Evolutionary conservation across 495 filamentous ascomycete genomes (phyloP), one percentile per base, ranked within the genome.

Genomic region (Bombardia bombarda): DNA sequence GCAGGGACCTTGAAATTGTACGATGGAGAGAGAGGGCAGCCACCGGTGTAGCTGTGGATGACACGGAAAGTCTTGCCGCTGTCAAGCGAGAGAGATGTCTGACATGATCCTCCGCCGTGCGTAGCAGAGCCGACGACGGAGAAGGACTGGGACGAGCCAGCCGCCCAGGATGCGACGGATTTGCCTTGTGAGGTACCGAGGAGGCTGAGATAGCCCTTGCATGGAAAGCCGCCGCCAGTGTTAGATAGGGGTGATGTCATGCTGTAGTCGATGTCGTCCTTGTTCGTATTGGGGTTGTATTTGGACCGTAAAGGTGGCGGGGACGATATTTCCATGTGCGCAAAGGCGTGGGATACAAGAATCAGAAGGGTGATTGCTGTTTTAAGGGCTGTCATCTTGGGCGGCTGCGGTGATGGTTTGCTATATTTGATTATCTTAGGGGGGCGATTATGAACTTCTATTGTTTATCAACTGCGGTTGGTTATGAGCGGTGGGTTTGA

Each of bases 71-170:
- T 66, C 13, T 47, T 58, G 2, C 76, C 79, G 32, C 70, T 61
- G 54, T 85, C 79, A 49, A 77, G 75, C 9, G 73, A 78, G 13
- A 85, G 59, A 0, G 75, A 68, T 4, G 73, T 64, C 53, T 86
- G 82, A 55, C 82, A 86, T n/a, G 67, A 73, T 1, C 82, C 82
- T 28, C 82, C 80, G 24, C 62, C 64, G 60, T 85, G 82, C 6
- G 51, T 44, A 0, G 82, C 81, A 21, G 62, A 62, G 35, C 80
- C 80, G 18, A 49, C 47, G 38, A 85, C 51, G 10, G 67, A 69
- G 56, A 84, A 69, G 47, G 70, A 67, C 58, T 80, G 74, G 8
- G 56, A 48, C n/a, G 56, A 52, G 32, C 80, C 82, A 0, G 79
- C 73, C 1, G 56, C 52, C 52, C 72, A 83, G 3, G 67, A 73